Percentiles rank a stretch among this genome's conserved stretches.
phyloP scores from a whole-genome alignment of 192 early-diverging fungal species.

The Coemansia sp. region DNA sequence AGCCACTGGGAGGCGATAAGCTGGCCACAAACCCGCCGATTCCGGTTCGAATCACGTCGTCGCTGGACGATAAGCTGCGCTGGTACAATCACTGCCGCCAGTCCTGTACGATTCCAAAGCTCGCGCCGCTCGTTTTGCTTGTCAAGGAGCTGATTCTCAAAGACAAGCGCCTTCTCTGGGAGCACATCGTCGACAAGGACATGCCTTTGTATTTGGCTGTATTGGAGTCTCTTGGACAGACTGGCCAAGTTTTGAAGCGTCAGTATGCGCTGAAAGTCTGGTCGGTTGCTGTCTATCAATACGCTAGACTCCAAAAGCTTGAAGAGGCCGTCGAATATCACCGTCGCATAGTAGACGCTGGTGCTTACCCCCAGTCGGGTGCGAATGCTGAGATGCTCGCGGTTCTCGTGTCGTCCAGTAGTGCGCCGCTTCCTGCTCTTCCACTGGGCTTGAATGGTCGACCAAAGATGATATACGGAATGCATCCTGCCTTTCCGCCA shows the following conservation, averaged over 20 bases:
- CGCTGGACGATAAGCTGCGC: slow-evolving; percentile 16
- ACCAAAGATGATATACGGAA: not conserved
- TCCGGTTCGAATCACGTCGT: not conserved
- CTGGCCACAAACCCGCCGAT: slow-evolving; percentile 3
- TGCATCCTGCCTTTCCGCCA: slow-evolving; percentile 42
- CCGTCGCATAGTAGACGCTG: slow-evolving; percentile 24
- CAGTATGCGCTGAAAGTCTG: slow-evolving; percentile 24
- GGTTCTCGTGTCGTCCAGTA: slow-evolving; percentile 1
- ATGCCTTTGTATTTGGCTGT: slow-evolving; percentile 27
- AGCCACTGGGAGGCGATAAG: not conserved
- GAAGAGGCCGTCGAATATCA: slow-evolving; percentile 39
- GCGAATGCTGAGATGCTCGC: slow-evolving; percentile 24
- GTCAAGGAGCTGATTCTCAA: slow-evolving; percentile 18
- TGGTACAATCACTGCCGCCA: slow-evolving; percentile 28
- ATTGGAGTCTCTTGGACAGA: not conserved
- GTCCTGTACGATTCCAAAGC: slow-evolving; percentile 13
- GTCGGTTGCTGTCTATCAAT: slow-evolving; percentile 23
- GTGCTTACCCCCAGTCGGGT: slow-evolving; percentile 25
- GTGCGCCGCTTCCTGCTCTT: slow-evolving; percentile 24
- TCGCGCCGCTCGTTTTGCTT: slow-evolving; percentile 8
- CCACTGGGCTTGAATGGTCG: slow-evolving; percentile 16
- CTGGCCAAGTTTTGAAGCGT: not conserved
- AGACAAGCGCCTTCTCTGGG: slow-evolving; percentile 22
- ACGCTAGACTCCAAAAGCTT: slow-evolving; percentile 23
- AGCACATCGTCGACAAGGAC: slow-evolving; percentile 31